Percentiles rank a stretch among this genome's conserved stretches.
These are phyloP conservation scores for Thalassiosira ordinaria DNA, from an alignment of 352 stramenopile species.

Conservation along the genomic window DNA sequence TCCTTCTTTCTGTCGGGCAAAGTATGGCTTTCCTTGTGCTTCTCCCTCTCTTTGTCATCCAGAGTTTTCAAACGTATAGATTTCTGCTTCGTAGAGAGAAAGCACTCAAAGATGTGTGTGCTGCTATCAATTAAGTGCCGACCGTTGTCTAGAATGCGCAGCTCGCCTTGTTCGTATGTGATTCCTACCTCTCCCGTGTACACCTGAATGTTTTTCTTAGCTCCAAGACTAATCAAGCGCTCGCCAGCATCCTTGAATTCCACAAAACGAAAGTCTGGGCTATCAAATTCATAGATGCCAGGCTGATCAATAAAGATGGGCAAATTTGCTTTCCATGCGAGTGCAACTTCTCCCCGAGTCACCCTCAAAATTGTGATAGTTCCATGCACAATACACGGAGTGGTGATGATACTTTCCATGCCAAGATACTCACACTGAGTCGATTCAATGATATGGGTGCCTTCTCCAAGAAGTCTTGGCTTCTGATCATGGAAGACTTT, in stretches of 20 bases:
- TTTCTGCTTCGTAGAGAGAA: constrained; percentile 53
- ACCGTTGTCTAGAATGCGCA: constrained; percentile 39
- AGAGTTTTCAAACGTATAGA: constrained; percentile 34
- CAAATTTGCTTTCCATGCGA: constrained; percentile 52
- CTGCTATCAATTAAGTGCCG: constrained; percentile 27
- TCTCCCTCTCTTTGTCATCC: constrained; percentile 13
- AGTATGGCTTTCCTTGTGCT: too few species aligned
- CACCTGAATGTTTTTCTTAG: constrained; percentile 38
- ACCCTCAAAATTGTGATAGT: constrained; percentile 59
- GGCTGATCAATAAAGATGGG: constrained; percentile 49
- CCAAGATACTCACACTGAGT: constrained; percentile 38
- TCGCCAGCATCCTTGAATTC: constrained; percentile 42
- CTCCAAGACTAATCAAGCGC: constrained; percentile 46
- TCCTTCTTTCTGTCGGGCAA: too few species aligned
- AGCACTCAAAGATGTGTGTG: constrained; percentile 48
- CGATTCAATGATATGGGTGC: constrained; percentile 50
- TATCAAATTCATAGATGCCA: constrained; percentile 52
- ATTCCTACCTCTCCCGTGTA: constrained; percentile 46
- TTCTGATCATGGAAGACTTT: constrained; percentile 43
- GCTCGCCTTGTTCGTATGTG: constrained; percentile 39
- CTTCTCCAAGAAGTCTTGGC: constrained; percentile 44
- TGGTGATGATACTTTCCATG: constrained; percentile 24
- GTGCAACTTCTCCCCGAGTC: constrained; percentile 38
- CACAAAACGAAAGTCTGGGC: too few species aligned
- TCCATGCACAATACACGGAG: constrained; percentile 30